phyloP scores from a whole-genome alignment of 768 basidiomycete species.

The Suillus placidus region DNA sequence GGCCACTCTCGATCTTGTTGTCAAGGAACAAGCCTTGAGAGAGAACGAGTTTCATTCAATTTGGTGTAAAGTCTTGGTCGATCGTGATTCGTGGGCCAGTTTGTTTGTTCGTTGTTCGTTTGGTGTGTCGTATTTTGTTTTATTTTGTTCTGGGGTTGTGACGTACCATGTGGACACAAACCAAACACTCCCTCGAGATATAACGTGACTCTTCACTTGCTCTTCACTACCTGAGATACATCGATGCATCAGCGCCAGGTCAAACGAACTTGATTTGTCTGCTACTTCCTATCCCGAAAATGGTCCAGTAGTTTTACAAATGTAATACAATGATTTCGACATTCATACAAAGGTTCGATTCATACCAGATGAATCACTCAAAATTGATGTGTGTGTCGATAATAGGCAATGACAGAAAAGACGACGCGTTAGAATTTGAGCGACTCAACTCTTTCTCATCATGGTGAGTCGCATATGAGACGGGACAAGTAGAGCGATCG shows the following conservation, averaged over 20 bases:
- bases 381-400: not conserved
- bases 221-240: too few relatives aligned
- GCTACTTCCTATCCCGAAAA: not conserved
- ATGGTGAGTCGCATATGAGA: slow-evolving; percentile 13
- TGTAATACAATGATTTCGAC: not conserved
- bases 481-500: slow-evolving; percentile 9
- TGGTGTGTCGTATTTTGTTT: not conserved
- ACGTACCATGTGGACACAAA: too few relatives aligned
- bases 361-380: not conserved
- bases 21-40: not conserved
- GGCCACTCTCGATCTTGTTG: slow-evolving; percentile 29
- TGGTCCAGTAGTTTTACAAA: not conserved
- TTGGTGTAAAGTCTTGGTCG: not conserved
- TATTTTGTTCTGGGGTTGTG: not conserved
- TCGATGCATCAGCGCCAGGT: not conserved
- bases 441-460: slow-evolving; percentile 17
- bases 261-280: not conserved
- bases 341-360: not conserved
- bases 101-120: not conserved
- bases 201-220: too few relatives aligned
- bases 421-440: slow-evolving; percentile 31
- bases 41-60: not conserved
- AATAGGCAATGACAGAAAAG: slow-evolving; percentile 7
- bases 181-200: too few relatives aligned
- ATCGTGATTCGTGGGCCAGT: not conserved